These are phyloP conservation scores for Trapa bicornis DNA, from an alignment of 345 rosid species.

Conservation along the genomic window DNA sequence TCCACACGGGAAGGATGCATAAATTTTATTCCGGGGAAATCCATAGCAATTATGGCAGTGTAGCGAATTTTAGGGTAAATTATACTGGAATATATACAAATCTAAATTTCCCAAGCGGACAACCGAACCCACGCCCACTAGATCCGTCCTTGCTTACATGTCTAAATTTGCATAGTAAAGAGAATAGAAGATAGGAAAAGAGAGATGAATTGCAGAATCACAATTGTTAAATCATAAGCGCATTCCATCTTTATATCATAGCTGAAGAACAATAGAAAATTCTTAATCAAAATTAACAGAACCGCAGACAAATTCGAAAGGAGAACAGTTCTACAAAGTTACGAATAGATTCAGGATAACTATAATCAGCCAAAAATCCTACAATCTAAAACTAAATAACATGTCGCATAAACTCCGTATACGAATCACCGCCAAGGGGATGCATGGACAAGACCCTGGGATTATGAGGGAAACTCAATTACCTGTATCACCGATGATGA, in stretches of 20 bases:
- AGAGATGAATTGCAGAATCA: neutral
- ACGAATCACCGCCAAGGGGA: neutral
- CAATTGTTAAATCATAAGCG: neutral
- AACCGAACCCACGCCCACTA: too few relatives aligned
- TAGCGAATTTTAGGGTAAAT: too few relatives aligned
- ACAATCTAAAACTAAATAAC: neutral
- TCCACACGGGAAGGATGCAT: neutral
- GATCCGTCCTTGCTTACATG: neutral
- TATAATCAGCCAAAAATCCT: neutral
- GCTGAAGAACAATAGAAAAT: neutral
- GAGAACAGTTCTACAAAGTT: neutral
- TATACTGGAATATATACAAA: too few relatives aligned
- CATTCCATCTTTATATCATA: neutral
- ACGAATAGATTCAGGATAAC: neutral
- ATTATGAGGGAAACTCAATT: neutral
- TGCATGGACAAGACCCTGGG: neutral
- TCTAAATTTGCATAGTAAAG: neutral
- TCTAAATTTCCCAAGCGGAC: too few relatives aligned
- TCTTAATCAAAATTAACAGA: neutral
- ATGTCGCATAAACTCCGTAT: neutral
- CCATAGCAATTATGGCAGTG: too few relatives aligned
- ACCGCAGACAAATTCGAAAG: neutral
- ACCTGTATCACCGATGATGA: slow-evolving; percentile 98
- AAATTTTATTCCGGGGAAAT: too few relatives aligned
- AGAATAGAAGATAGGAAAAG: neutral